Evolutionary conservation across 495 filamentous ascomycete genomes (phyloP), one percentile per base, ranked within the genome.

Genomic region (Tetracladium setigerum): DNA sequence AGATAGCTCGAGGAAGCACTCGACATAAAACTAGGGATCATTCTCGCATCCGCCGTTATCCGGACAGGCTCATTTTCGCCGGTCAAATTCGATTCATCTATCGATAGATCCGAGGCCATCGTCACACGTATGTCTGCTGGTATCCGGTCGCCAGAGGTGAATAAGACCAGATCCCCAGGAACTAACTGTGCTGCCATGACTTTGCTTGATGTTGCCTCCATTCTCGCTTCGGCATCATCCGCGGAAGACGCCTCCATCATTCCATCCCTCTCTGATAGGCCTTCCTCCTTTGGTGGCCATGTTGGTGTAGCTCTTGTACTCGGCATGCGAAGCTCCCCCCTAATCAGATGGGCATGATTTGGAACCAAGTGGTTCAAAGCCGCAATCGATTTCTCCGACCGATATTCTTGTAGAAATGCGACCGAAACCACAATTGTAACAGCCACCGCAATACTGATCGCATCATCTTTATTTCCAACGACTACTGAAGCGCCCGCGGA

Each of bases 391-490:
- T 97, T 95, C 62, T 99, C 94, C 34, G 91, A 96, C 47, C 94
- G 78, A 62, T 96, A 97, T 65, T 99, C 92, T 61, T 99, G 92
- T 46, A 97, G 78, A 58, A 99, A 99, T 10, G 89, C 92, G 42
- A 97, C 92, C 1, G 86, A 86, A 32, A 97, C 89, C 14, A 99
- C 92, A 59, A 99, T 97, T 37, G 89, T 92, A 6, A 99, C 92
- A 1, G 92, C 92, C 30, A 95, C 77, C 1, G 91, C 72, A 57
- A 99, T 99, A 64, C 90, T 96, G 56, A 97, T 69, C 5, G 94
- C 94, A 70, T 99, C 92, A 54, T 96, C 90, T 67, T 83, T 80
- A 60, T 99, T 97, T 22, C 92, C 90, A 75, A 99, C 89, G 40
- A 96, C 57, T 38, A 95, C 82, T 0, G 89, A 95, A 34, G 95